These are phyloP conservation scores for Pythium aphanidermatum DNA, from an alignment of 352 stramenopile species.

Conservation along the genomic window DNA sequence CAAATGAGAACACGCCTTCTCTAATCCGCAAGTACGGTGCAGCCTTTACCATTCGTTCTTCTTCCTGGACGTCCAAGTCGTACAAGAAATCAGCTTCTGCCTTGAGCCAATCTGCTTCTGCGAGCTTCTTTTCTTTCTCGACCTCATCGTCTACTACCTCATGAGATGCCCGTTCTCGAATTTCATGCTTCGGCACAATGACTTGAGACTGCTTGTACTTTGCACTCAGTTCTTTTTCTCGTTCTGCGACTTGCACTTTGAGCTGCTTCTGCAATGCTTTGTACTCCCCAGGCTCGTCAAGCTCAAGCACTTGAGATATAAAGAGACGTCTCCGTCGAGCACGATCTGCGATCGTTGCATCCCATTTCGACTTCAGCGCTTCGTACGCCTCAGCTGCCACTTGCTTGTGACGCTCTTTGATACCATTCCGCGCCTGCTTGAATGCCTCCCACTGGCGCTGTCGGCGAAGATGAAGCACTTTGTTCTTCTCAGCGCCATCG, in stretches of 20 bases:
- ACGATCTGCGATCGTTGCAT: constrained; percentile 25
- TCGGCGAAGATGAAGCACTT: constrained; percentile 41
- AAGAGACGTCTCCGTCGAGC: constrained; percentile 22
- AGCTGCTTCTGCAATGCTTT: constrained; percentile 36
- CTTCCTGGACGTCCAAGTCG: constrained; percentile 34
- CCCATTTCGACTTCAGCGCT: constrained; percentile 39
- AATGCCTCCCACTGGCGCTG: constrained; percentile 61
- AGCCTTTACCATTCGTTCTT: constrained; percentile 34
- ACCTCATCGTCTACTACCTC: constrained; percentile 47
- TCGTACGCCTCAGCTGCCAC: constrained; percentile 31
- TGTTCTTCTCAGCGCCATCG: constrained; percentile 53
- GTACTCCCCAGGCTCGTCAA: constrained; percentile 50
- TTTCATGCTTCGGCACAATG: constrained; percentile 31
- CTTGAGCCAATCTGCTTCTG: constrained; percentile 42
- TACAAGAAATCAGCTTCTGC: constrained; percentile 49
- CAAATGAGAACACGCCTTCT: no score
- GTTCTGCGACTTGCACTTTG: constrained; percentile 23
- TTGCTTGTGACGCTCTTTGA: constrained; percentile 34
- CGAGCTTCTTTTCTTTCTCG: constrained; percentile 31
- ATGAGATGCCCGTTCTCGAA: constrained; percentile 45
- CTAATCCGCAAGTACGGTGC: not conserved
- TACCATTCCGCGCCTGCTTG: constrained; percentile 27
- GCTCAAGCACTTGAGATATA: constrained; percentile 39
- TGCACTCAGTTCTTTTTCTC: constrained; percentile 28
- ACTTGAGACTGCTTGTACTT: constrained; percentile 48